Conservation (phyloP, 2,329 filamentous ascomycete species). For the Cyphellophora europaea region DNA sequence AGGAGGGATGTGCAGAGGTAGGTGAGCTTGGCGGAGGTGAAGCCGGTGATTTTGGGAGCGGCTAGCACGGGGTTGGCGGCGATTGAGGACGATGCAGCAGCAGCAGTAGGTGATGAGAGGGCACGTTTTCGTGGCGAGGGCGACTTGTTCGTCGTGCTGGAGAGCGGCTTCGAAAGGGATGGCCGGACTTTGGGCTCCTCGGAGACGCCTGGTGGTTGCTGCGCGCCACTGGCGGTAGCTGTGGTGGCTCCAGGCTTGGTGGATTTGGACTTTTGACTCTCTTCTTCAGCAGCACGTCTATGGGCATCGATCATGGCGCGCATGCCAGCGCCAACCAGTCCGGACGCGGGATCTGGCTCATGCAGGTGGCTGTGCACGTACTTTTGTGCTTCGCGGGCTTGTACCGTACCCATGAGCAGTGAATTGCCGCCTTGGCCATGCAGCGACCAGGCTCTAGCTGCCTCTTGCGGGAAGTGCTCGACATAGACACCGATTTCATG, state of each 20-base stretch:
- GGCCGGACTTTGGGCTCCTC: slow-evolving; percentile 13
- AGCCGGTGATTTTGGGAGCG: slow-evolving; percentile 60
- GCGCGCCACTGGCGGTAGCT: slow-evolving; percentile 2
- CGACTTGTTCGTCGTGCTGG: neutral
- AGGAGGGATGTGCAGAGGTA: slow-evolving; percentile 70
- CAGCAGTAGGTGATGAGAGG: neutral
- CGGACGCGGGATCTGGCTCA: slow-evolving; percentile 27
- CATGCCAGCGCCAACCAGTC: slow-evolving; percentile 32
- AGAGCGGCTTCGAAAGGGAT: neutral
- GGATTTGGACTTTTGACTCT: slow-evolving; percentile 4
- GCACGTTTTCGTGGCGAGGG: neutral
- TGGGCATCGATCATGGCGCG: slow-evolving; percentile 23
- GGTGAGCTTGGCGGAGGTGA: slow-evolving; percentile 75
- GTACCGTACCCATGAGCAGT: slow-evolving; percentile 48
- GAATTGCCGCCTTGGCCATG: slow-evolving; percentile 35
- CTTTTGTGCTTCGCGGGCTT: slow-evolving; percentile 46
- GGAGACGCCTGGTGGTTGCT: slow-evolving; percentile 3
- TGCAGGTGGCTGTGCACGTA: slow-evolving; percentile 36
- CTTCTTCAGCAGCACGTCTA: slow-evolving; percentile 12
- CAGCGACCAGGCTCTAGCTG: slow-evolving; percentile 59
- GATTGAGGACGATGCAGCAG: neutral
- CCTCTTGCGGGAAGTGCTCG: slow-evolving; percentile 53
- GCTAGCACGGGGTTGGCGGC: slow-evolving; percentile 31
- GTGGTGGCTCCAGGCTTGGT: neutral
- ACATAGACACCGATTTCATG: slow-evolving; percentile 74